Base-by-base conservation (phyloP, 2,329 filamentous ascomycete genomes). In the Coniella lustricola region DNA sequence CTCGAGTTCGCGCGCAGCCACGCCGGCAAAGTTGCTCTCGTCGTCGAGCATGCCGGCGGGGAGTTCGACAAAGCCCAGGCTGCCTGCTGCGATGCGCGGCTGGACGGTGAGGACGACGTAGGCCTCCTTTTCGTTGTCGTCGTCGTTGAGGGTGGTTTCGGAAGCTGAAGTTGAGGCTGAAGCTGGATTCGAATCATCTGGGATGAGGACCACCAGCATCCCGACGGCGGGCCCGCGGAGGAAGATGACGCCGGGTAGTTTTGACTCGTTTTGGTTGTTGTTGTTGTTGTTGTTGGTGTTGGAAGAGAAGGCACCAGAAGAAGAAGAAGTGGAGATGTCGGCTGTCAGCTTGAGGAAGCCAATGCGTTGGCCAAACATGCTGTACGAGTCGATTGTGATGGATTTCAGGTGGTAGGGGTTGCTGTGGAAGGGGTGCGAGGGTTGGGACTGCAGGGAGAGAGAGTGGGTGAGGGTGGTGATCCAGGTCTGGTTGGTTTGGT, bases 11-110 rank as follows among this genome's bases (percentile, higher is more conserved):
- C 68, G 72, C 3, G 79, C 79, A 2, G 79, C 80, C 0, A 70
- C 69, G 20, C 80, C 79, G 12, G 70, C 69, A 57, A 83, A 82
- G 22, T 67, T 72, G 1, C 73, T 75, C 13, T 63, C 64, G 25
- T 75, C 73, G 54, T 83, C 79, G 1, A 82, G 74, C 79, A 83
- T 82, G 2, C 79, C 79, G 0, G 79, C 79, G 0, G 79, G 79
- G 12, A 83, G 56, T 61, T 83, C 79, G 0, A 76, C 70, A 50
- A 82, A 79, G 16, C 67, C 67, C 2, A 82, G 61, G n/a, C 74
- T 76, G 0, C 74, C 77, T 0, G 69, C 75, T 0, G 79, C 67
- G 3, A 81, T 60, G 39, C 80, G 74, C 18, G 79, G 75, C 62
- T 82, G 79, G 22, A 82, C 72, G 0, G 79, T 82, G 45, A 84